Evolutionary conservation across 2,329 filamentous ascomycete genomes (phyloP).

Genomic region (Beauveria rudraprayagi): DNA sequence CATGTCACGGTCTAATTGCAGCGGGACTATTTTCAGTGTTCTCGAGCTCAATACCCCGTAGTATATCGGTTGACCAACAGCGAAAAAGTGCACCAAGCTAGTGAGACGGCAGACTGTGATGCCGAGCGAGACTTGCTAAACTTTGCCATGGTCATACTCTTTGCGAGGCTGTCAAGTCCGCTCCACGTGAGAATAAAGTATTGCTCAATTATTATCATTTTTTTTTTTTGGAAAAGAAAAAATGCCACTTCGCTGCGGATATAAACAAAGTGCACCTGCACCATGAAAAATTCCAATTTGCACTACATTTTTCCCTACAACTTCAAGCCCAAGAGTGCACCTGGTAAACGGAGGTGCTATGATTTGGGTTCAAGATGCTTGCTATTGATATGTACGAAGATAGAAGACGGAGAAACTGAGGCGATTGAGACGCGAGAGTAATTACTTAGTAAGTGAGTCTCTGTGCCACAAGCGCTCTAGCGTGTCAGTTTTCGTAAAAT

Average conservation of each 20-base stretch:
- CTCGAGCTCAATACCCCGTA: neutral
- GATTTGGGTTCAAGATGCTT: neutral
- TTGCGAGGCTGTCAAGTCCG: neutral
- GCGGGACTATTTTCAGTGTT: neutral
- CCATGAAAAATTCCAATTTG: no score
- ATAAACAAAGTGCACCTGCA: no score
- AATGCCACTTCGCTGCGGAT: no score
- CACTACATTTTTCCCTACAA: no score
- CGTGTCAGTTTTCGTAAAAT: neutral
- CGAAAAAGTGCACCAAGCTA: neutral
- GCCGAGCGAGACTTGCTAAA: neutral
- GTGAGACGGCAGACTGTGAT: neutral
- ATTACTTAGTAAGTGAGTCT: neutral
- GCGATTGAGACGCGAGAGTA: neutral
- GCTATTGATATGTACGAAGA: neutral
- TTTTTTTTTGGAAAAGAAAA: no score
- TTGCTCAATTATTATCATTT: no score
- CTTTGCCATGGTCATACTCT: neutral
- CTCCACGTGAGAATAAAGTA: neutral
- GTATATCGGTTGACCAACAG: neutral
- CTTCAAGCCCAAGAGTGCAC: no score
- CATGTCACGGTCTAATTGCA: neutral
- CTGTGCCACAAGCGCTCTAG: neutral
- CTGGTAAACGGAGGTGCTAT: constrained; percentile 16
- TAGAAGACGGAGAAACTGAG: neutral